Evolutionary conservation across 768 basidiomycete species (phyloP).

Genomic region (Lyophyllum atratum): DNA sequence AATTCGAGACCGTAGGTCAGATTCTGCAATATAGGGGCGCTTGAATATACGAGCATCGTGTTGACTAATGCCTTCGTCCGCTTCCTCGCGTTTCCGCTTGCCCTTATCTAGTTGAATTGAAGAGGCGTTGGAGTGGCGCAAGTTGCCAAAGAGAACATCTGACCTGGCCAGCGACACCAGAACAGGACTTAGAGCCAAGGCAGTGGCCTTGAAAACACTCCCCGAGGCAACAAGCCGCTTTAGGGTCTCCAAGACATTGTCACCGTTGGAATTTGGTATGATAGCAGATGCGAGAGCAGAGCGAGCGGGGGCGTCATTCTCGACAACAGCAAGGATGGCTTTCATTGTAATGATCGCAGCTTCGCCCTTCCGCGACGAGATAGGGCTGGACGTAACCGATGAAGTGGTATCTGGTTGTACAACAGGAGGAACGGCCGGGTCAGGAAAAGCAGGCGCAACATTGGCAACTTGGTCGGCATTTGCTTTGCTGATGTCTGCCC

Average conservation of each 20-base stretch:
- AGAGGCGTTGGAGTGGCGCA: slow-evolving; percentile 65
- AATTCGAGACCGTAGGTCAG: slow-evolving; percentile 56
- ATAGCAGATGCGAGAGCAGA: slow-evolving; percentile 52
- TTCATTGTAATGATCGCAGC: slow-evolving; percentile 68
- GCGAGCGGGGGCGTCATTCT: slow-evolving; percentile 56
- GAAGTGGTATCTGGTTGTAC: neutral
- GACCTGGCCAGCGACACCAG: slow-evolving; percentile 70
- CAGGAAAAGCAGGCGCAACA: slow-evolving; percentile 7
- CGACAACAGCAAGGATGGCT: slow-evolving; percentile 58
- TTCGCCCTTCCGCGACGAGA: slow-evolving; percentile 46
- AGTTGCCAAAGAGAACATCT: slow-evolving; percentile 61
- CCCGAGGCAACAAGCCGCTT: slow-evolving; percentile 48
- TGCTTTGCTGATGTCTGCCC: slow-evolving; percentile 73
- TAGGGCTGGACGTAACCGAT: slow-evolving; percentile 12
- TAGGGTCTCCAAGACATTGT: slow-evolving; percentile 59
- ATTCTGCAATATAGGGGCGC: slow-evolving; percentile 44
- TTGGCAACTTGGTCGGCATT: slow-evolving; percentile 41
- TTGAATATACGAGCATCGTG: slow-evolving; percentile 39
- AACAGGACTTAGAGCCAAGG: slow-evolving; percentile 58
- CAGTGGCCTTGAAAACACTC: slow-evolving; percentile 51
- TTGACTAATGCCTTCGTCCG: slow-evolving; percentile 37
- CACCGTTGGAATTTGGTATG: slow-evolving; percentile 48
- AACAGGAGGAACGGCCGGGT: slow-evolving; percentile 3
- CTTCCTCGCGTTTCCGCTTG: slow-evolving; percentile 74
- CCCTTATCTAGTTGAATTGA: slow-evolving; percentile 66